Evolutionary conservation across 306 rosid genomes (phyloP).

Genomic region (Abrus precatorius): DNA sequence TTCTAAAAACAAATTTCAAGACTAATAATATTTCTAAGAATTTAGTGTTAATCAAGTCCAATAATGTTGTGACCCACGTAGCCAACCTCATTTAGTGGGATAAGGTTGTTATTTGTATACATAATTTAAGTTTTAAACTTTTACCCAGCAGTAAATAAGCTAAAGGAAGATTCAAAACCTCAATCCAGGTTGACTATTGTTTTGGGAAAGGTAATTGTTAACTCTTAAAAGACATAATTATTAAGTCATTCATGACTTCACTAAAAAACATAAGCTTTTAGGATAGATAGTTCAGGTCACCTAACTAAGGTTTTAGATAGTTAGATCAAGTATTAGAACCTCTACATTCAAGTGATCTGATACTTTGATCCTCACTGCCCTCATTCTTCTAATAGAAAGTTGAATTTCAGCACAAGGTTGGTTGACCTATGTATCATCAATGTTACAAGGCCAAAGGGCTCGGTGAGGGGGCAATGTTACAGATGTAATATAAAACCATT

Average conservation of each 20-base stretch:
- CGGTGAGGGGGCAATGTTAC: background rate
- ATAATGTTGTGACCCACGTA: too few species aligned
- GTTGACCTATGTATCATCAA: constrained; percentile 4
- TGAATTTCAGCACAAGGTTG: background rate
- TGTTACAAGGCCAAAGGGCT: background rate
- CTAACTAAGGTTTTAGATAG: too few species aligned
- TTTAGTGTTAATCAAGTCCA: too few species aligned
- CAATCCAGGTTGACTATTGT: constrained; percentile 22
- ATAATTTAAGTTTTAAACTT: constrained; percentile 27
- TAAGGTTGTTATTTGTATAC: background rate
- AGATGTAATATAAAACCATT: background rate
- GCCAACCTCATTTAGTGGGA: too few species aligned
- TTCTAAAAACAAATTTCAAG: too few species aligned
- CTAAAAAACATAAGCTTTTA: background rate
- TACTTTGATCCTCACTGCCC: background rate
- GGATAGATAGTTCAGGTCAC: background rate
- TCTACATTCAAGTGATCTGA: background rate
- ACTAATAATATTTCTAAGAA: too few species aligned
- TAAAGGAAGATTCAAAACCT: constrained; percentile 30
- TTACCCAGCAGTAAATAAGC: constrained; percentile 19
- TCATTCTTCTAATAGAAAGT: background rate
- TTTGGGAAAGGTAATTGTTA: constrained; percentile 5
- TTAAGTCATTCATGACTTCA: background rate
- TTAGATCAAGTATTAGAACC: background rate
- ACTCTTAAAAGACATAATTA: background rate